phyloP scores from a whole-genome alignment of 805 yeast species.

The Suhomyces kilbournensis region DNA sequence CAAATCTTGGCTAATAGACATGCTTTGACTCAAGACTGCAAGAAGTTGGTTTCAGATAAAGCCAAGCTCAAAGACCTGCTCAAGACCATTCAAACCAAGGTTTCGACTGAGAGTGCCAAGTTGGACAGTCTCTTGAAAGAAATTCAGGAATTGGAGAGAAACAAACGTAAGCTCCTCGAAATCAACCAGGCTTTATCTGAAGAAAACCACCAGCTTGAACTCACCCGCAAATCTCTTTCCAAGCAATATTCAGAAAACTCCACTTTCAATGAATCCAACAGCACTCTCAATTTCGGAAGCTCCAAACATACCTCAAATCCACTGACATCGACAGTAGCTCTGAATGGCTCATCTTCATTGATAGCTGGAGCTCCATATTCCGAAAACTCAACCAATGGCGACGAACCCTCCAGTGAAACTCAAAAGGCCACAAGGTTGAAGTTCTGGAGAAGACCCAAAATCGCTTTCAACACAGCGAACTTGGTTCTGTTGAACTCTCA shows the following conservation, averaged over 20 bases:
- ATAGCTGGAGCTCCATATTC: conserved; percentile 13
- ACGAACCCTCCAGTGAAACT: conserved; percentile 24
- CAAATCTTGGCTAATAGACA: conserved; percentile 29
- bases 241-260: not conserved
- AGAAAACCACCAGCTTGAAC: conserved; percentile 17
- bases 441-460: conserved; percentile 45
- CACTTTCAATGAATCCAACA: not conserved
- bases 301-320: not conserved
- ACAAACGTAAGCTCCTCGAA: conserved; percentile 43
- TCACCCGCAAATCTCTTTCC: conserved; percentile 1
- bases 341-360: not conserved
- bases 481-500: conserved; percentile 2
- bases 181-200: conserved; percentile 23
- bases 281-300: conserved; percentile 1
- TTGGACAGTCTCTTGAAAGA: conserved; percentile 48
- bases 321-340: not conserved
- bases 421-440: conserved; percentile 42
- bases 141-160: conserved; percentile 46
- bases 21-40: conserved; percentile 22
- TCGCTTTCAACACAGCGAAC: conserved; percentile 19
- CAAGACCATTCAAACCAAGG: conserved; percentile 39
- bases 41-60: conserved; percentile 28
- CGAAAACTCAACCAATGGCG: conserved; percentile 6
- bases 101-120: conserved; percentile 39
- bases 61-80: conserved; percentile 29